Conservation (phyloP, 768 basidiomycete species). For the Amanita brunnescens region DNA sequence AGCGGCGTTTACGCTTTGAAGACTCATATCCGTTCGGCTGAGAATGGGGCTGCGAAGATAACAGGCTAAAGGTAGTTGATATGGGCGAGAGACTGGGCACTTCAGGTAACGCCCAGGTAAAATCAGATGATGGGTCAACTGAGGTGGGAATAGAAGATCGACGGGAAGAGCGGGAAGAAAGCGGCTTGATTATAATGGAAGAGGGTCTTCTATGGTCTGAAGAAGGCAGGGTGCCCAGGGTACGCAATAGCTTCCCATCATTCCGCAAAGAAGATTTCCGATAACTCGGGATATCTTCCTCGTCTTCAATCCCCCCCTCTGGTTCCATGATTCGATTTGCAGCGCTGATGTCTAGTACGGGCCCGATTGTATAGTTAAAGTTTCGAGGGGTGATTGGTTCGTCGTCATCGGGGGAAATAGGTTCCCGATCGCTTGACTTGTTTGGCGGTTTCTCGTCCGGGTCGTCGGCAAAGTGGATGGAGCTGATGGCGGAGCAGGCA, state of each 20-base stretch:
- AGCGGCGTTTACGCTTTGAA: background rate
- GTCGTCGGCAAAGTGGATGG: constrained; percentile 3
- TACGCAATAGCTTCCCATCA: background rate
- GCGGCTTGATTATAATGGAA: background rate
- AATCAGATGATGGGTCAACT: background rate
- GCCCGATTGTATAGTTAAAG: background rate
- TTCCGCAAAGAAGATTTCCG: background rate
- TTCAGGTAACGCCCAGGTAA: background rate
- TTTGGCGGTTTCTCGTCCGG: constrained; percentile 2
- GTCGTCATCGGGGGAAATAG: background rate
- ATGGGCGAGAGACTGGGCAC: constrained; percentile 1
- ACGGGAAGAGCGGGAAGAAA: background rate
- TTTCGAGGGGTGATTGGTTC: background rate
- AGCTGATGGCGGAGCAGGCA: background rate
- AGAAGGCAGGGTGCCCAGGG: background rate
- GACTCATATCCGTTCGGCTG: background rate
- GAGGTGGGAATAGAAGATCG: background rate
- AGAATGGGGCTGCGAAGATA: background rate
- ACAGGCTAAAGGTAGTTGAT: background rate
- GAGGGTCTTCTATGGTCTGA: background rate
- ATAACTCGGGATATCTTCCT: background rate
- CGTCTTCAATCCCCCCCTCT: background rate
- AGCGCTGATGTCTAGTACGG: constrained; percentile 3
- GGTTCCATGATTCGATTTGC: background rate
- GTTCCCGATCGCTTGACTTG: background rate